These are phyloP conservation scores for Allantophomopsis lycopodina DNA, from an alignment of 2,329 filamentous ascomycete species.

Conservation along the genomic window DNA sequence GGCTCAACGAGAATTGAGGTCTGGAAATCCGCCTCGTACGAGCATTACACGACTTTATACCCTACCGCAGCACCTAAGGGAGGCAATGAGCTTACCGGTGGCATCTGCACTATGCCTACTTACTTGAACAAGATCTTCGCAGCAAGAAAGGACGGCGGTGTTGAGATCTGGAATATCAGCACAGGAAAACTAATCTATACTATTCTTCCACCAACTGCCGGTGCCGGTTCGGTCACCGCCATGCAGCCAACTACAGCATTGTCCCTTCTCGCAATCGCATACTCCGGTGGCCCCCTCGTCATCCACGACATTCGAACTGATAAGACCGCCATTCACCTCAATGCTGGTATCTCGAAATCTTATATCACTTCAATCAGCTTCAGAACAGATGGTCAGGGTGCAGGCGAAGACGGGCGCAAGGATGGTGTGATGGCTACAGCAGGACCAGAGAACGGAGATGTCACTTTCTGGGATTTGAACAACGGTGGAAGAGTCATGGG, in stretches of 20 bases:
- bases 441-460: constrained; percentile 64
- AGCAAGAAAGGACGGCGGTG: constrained; percentile 72
- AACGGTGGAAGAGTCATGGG: constrained; percentile 76
- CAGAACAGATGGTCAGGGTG: constrained; percentile 76
- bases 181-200: constrained; percentile 87
- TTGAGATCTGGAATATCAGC: constrained; percentile 96
- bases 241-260: constrained; percentile 74
- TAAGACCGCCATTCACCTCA: constrained; percentile 55
- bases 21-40: constrained; percentile 71
- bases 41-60: constrained; percentile 79
- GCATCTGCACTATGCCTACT: constrained; percentile 80
- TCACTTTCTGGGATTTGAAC: constrained; percentile 95
- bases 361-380: constrained; percentile 78
- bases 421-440: constrained; percentile 92
- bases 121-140: constrained; percentile 94
- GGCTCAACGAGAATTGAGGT: constrained; percentile 67
- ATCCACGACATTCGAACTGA: constrained; percentile 77
- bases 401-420: constrained; percentile 72
- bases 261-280: constrained; percentile 77
- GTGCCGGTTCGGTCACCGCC: constrained; percentile 72
- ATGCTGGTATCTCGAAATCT: constrained; percentile 47
- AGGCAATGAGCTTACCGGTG: constrained; percentile 59
- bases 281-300: constrained; percentile 62
- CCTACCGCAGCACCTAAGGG: constrained; percentile 39
- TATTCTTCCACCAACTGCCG: constrained; percentile 59